phyloP scores from a whole-genome alignment of 345 rosid species.

The Populus ilicifolia region DNA sequence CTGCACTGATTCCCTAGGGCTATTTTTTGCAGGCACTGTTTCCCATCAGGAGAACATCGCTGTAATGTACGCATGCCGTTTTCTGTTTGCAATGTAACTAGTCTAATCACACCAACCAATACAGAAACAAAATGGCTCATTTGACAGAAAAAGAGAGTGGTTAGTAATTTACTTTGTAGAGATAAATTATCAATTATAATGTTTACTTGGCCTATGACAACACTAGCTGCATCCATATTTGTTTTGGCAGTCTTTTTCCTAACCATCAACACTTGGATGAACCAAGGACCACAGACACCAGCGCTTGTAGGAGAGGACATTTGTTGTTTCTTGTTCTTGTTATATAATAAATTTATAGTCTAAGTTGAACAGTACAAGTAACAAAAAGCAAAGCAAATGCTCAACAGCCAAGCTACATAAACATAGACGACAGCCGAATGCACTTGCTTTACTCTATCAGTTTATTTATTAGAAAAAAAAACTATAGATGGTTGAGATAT shows the following conservation, averaged over 20 bases:
- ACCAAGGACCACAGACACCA: neutral
- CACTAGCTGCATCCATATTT: neutral
- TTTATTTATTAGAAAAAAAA: neutral
- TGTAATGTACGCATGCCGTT: neutral
- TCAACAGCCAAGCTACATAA: neutral
- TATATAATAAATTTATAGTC: neutral
- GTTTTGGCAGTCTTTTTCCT: neutral
- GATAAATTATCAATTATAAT: too few relatives aligned
- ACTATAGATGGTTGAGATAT: neutral
- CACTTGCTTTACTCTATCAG: neutral
- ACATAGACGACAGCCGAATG: neutral
- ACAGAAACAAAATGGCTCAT: neutral
- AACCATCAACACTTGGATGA: neutral
- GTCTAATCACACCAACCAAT: neutral
- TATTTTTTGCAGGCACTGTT: neutral
- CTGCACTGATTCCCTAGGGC: neutral
- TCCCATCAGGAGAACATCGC: neutral
- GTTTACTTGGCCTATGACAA: neutral
- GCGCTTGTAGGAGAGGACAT: neutral
- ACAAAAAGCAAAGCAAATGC: neutral
- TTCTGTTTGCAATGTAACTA: neutral
- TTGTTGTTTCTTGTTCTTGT: neutral
- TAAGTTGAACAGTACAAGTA: neutral
- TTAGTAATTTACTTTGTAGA: neutral
- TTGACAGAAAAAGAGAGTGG: neutral